These are phyloP conservation scores for Cercospora brassicicola DNA, from an alignment of 2,329 filamentous ascomycete species.

Conservation along the genomic window DNA sequence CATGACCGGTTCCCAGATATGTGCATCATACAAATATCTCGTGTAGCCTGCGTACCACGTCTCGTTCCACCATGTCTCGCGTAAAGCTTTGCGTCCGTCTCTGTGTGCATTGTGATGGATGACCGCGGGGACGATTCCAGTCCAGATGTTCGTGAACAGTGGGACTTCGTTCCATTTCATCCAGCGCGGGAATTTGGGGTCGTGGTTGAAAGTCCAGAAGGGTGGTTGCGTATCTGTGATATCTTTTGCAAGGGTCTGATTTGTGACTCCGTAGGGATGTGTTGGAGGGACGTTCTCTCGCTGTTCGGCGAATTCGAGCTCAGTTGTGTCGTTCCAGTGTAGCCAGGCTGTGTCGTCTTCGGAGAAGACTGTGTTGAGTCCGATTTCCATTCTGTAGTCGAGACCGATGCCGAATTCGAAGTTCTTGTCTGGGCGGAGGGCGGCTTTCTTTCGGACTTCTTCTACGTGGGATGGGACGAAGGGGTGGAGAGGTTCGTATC, in stretches of 20 bases:
- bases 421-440: slow-evolving; percentile 45
- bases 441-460: slow-evolving; percentile 29
- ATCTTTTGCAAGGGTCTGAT: slow-evolving; percentile 24
- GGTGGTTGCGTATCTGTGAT: slow-evolving; percentile 27
- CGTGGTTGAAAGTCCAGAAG: slow-evolving; percentile 29
- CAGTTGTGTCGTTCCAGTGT: slow-evolving; percentile 21
- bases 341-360: slow-evolving; percentile 35
- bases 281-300: slow-evolving; percentile 13
- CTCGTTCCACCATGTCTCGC: slow-evolving; percentile 30
- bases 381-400: slow-evolving; percentile 33
- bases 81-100: slow-evolving; percentile 22
- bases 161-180: slow-evolving; percentile 27
- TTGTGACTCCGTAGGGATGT: slow-evolving; percentile 12
- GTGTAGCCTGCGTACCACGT: slow-evolving; percentile 29
- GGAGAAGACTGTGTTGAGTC: slow-evolving; percentile 31
- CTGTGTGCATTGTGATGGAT: slow-evolving; percentile 33
- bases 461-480: slow-evolving; percentile 27
- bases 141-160: slow-evolving; percentile 32
- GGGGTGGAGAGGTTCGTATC: slow-evolving; percentile 16
- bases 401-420: slow-evolving; percentile 37
- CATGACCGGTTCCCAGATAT: slow-evolving; percentile 19
- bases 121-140: slow-evolving; percentile 29
- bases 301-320: slow-evolving; percentile 21
- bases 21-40: slow-evolving; percentile 25
- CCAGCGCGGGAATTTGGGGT: slow-evolving; percentile 23